Evolutionary conservation across 2,329 filamentous ascomycete genomes (phyloP).

Genomic region (Cryphonectria nitschkei): DNA sequence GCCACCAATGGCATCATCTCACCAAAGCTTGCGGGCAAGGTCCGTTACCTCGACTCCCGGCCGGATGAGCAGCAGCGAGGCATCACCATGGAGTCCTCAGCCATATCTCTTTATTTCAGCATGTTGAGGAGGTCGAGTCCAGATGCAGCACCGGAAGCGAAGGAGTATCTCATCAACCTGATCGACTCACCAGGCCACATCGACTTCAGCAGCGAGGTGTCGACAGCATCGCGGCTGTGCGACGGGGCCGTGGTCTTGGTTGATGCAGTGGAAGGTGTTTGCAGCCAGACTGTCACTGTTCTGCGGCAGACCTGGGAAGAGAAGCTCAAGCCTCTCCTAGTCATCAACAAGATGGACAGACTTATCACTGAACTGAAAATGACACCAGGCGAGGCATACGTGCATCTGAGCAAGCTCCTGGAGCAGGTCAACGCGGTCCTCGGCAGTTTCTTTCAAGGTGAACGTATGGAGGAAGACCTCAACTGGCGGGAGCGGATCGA

Average conservation of each 20-base stretch:
- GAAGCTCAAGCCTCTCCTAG: slow-evolving; percentile 89
- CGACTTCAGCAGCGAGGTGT: slow-evolving; percentile 98
- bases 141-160: slow-evolving; percentile 69
- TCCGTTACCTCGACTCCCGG: slow-evolving; percentile 93
- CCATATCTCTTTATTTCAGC: slow-evolving; percentile 94
- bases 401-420: slow-evolving; percentile 83
- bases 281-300: slow-evolving; percentile 97
- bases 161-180: slow-evolving; percentile 94
- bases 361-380: slow-evolving; percentile 93
- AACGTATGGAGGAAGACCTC: slow-evolving; percentile 97
- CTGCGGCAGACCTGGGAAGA: slow-evolving; percentile 94
- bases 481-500: slow-evolving; percentile 95
- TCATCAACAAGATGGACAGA: slow-evolving; percentile 98
- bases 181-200: slow-evolving; percentile 99
- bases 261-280: slow-evolving; percentile 96
- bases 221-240: slow-evolving; percentile 89
- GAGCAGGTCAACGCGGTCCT: slow-evolving; percentile 98
- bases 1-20: slow-evolving; percentile 99
- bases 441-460: slow-evolving; percentile 95
- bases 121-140: slow-evolving; percentile 76
- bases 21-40: slow-evolving; percentile 94
- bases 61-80: slow-evolving; percentile 94
- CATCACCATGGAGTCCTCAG: slow-evolving; percentile 99
- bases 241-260: slow-evolving; percentile 94
- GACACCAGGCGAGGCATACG: slow-evolving; percentile 86